These are phyloP conservation scores for Candida ovalis DNA, from an alignment of 805 yeast species.

Conservation along the genomic window DNA sequence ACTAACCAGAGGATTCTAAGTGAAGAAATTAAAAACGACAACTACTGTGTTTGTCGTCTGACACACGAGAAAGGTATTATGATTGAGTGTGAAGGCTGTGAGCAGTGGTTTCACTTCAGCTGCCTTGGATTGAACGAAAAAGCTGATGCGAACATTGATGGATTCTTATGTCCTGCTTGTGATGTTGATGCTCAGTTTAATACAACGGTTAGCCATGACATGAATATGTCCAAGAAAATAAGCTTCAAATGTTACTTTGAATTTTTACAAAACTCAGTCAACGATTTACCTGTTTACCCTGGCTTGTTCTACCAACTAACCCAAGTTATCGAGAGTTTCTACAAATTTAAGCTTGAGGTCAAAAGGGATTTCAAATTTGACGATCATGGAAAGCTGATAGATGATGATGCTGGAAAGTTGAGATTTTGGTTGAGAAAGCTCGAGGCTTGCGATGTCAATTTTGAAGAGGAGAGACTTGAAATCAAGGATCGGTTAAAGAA, in stretches of 20 bases:
- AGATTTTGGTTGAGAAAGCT: slow-evolving; percentile 45
- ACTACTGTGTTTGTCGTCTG: slow-evolving; percentile 61
- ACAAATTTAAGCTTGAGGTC: slow-evolving; percentile 8
- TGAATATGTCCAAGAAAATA: slow-evolving; percentile 9
- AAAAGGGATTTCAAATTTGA: slow-evolving; percentile 8
- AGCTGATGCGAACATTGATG: slow-evolving; percentile 31
- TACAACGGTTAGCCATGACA: slow-evolving; percentile 17
- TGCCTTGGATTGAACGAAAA: slow-evolving; percentile 43
- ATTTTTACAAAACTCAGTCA: slow-evolving; percentile 12
- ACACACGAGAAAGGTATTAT: slow-evolving; percentile 52
- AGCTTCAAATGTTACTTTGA: slow-evolving; percentile 10
- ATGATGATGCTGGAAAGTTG: slow-evolving; percentile 27
- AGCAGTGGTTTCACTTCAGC: slow-evolving; percentile 66
- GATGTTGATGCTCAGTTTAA: slow-evolving; percentile 29
- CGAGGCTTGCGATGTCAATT: slow-evolving; percentile 38
- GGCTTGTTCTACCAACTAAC: slow-evolving; percentile 13
- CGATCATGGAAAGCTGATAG: slow-evolving; percentile 18
- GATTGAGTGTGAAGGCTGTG: slow-evolving; percentile 68
- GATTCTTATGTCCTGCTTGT: slow-evolving; percentile 55
- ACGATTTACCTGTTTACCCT: slow-evolving; percentile 14
- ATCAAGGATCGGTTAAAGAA: slow-evolving; percentile 32
- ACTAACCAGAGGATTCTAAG: slow-evolving; percentile 15
- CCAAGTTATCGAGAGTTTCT: slow-evolving; percentile 11
- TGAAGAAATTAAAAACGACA: slow-evolving; percentile 14
- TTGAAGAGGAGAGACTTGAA: slow-evolving; percentile 11